Conservation (phyloP, 169 alveolate genomes). For the Cystoisospora suis region DNA sequence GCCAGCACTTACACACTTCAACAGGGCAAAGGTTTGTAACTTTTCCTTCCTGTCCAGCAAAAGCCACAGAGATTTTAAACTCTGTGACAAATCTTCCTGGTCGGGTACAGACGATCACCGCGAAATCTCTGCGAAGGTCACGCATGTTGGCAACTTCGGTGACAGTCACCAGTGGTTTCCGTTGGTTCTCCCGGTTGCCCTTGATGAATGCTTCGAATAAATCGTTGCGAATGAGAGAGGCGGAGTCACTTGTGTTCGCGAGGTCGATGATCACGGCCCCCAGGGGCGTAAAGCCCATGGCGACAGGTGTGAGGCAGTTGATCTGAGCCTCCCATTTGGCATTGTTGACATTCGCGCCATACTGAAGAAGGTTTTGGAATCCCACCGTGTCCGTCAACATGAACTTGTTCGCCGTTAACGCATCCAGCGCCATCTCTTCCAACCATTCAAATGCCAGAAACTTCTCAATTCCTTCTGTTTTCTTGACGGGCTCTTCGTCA, state of each 20-base stretch:
- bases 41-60: background rate
- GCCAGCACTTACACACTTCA: conserved; percentile 3
- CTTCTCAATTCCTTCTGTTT: background rate
- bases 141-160: background rate
- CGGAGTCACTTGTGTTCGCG: background rate
- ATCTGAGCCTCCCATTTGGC: conserved; percentile 33
- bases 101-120: conserved; percentile 9
- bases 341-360: conserved; percentile 27
- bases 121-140: background rate
- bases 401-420: background rate
- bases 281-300: background rate
- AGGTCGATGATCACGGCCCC: conserved; percentile 33
- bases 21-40: conserved; percentile 4
- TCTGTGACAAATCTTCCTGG: background rate
- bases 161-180: conserved; percentile 33
- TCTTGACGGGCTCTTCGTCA: background rate
- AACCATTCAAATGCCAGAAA: background rate
- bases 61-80: background rate
- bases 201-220: conserved; percentile 15
- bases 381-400: background rate
- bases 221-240: conserved; percentile 36
- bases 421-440: no score
- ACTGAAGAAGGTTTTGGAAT: background rate
- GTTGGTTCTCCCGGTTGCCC: conserved; percentile 23
- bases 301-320: conserved; percentile 34